phyloP scores from a whole-genome alignment of 2,329 filamentous ascomycete genomes.

The Bimuria novae-zelandiae region DNA sequence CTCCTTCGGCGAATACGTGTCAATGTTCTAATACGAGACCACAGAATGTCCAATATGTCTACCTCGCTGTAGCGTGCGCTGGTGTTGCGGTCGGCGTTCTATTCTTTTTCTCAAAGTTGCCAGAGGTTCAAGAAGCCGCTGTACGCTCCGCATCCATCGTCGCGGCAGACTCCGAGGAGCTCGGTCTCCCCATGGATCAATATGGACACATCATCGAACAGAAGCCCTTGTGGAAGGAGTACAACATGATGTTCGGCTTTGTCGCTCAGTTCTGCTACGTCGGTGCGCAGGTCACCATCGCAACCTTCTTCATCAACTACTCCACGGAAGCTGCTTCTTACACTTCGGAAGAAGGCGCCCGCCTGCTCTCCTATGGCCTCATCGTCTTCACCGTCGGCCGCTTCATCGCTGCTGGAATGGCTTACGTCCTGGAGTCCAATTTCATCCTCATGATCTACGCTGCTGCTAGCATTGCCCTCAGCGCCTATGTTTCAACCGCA shows the following conservation, averaged over 20 bases:
- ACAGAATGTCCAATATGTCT: slow-evolving; percentile 64
- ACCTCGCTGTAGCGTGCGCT: slow-evolving; percentile 62
- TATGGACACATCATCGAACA: slow-evolving; percentile 4
- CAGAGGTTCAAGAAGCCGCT: slow-evolving; percentile 60
- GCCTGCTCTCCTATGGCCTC: slow-evolving; percentile 11
- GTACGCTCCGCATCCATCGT: slow-evolving; percentile 2
- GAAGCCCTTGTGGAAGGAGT: slow-evolving; percentile 22
- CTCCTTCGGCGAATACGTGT: neutral
- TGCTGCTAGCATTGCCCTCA: slow-evolving; percentile 20
- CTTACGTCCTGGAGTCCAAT: slow-evolving; percentile 52
- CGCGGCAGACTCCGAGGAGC: slow-evolving; percentile 1
- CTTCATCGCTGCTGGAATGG: slow-evolving; percentile 21
- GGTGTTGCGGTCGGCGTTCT: slow-evolving; percentile 58
- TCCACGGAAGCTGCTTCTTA: slow-evolving; percentile 14
- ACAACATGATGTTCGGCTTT: slow-evolving; percentile 53
- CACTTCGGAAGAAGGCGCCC: neutral
- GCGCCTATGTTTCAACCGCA: slow-evolving; percentile 14
- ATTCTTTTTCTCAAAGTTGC: slow-evolving; percentile 62
- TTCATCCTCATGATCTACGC: slow-evolving; percentile 23
- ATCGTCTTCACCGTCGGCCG: slow-evolving; percentile 20
- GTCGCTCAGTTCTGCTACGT: slow-evolving; percentile 60
- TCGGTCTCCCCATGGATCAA: neutral
- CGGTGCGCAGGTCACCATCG: slow-evolving; percentile 59
- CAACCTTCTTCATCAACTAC: slow-evolving; percentile 46
- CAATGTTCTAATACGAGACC: slow-evolving; percentile 28